Evolutionary conservation across 768 basidiomycete species (phyloP).

Genomic region (Suillus plorans): DNA sequence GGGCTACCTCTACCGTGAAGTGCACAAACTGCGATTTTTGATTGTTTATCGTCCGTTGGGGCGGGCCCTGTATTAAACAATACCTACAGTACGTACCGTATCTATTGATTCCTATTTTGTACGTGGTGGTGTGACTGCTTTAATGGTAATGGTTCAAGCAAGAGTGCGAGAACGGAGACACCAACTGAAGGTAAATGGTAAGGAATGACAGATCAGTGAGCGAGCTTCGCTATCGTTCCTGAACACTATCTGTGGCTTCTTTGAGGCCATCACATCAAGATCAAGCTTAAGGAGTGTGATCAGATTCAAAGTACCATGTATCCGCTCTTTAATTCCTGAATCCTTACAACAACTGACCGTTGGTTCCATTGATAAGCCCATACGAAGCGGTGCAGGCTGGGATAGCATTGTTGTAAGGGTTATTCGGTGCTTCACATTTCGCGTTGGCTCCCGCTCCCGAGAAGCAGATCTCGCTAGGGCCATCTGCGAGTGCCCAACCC

Average conservation of each 20-base stretch:
- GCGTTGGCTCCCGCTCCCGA: not conserved
- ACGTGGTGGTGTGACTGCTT: too few species aligned
- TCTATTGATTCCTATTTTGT: too few species aligned
- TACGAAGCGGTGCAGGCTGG: constrained; percentile 1
- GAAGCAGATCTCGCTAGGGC: not conserved
- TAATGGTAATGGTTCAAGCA: too few species aligned
- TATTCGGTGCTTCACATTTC: not conserved
- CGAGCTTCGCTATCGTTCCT: not conserved
- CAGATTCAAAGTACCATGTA: not conserved
- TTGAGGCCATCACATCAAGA: not conserved
- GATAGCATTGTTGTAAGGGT: constrained; percentile 2
- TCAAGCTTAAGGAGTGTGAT: not conserved
- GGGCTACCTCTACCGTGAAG: not conserved
- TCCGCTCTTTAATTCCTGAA: not conserved
- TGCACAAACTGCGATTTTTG: too few species aligned
- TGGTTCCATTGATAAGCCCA: not conserved
- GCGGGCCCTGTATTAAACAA: too few species aligned
- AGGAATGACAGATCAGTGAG: not conserved
- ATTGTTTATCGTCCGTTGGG: too few species aligned
- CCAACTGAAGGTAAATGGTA: too few species aligned
- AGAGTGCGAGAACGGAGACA: too few species aligned
- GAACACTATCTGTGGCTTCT: not conserved
- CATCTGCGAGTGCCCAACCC: not conserved
- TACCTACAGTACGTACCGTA: too few species aligned
- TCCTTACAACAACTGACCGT: not conserved